Evolutionary conservation across 768 basidiomycete genomes (phyloP).

Genomic region (Boletus sp.): DNA sequence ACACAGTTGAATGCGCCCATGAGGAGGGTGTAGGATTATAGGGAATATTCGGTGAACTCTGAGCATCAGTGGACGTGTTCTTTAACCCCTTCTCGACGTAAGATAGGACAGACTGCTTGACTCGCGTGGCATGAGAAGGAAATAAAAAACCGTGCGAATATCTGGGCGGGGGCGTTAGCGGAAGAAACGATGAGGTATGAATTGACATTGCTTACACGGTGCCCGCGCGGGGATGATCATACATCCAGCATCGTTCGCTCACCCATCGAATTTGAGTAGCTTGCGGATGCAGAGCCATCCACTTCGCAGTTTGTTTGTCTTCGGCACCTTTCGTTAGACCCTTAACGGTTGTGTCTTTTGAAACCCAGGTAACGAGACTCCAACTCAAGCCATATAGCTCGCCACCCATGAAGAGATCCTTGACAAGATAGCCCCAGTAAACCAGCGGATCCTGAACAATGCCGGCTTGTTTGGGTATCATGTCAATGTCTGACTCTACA

Average conservation of each 20-base stretch:
- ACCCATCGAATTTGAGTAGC: conserved; percentile 81
- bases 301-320: conserved; percentile 90
- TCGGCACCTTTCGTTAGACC: conserved; percentile 75
- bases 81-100: conserved; percentile 46
- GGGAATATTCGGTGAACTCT: conserved; percentile 17
- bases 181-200: not conserved
- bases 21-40: conserved; percentile 46
- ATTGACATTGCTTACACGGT: conserved; percentile 66
- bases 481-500: not conserved
- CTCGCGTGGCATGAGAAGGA: conserved; percentile 78
- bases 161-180: conserved; percentile 36
- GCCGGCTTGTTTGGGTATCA: conserved; percentile 7
- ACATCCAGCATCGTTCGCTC: conserved; percentile 94
- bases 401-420: conserved; percentile 92
- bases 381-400: conserved; percentile 90
- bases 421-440: conserved; percentile 89
- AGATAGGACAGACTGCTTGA: conserved; percentile 53
- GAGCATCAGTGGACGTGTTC: conserved; percentile 33
- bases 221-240: conserved; percentile 92
- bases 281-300: conserved; percentile 86
- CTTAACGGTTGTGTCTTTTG: conserved; percentile 68
- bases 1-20: conserved; percentile 82
- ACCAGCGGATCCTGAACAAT: conserved; percentile 60
- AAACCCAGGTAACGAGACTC: conserved; percentile 83
- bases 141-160: conserved; percentile 95